Evolutionary conservation across 2,329 filamentous ascomycete genomes (phyloP).

Genomic region (Verticillium alfalfae): DNA sequence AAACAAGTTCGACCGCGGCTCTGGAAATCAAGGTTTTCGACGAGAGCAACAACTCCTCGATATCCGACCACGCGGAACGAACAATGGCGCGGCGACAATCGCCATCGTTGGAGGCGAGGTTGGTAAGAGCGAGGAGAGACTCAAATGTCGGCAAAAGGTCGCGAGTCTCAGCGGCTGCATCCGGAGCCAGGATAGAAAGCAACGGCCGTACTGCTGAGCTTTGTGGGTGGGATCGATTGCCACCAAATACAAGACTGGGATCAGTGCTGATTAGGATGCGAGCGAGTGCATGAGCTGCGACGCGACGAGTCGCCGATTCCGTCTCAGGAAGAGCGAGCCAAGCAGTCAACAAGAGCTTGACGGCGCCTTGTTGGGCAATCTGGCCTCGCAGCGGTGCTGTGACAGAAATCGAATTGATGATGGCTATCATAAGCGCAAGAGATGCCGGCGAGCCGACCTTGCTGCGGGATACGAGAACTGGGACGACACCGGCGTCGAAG

Average conservation of each 20-base stretch:
- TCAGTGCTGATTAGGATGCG: conserved; percentile 84
- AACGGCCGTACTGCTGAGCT: conserved; percentile 80
- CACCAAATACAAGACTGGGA: conserved; percentile 76
- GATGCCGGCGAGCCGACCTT: conserved; percentile 68
- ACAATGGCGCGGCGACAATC: conserved; percentile 65
- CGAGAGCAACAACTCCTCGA: conserved; percentile 80
- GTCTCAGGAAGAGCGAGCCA: conserved; percentile 56
- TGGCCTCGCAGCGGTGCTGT: conserved; percentile 68
- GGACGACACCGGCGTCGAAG: conserved; percentile 72
- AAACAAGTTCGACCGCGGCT: conserved; percentile 82
- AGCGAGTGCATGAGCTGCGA: conserved; percentile 74
- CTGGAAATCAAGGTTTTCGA: conserved; percentile 72
- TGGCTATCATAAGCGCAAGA: conserved; percentile 66
- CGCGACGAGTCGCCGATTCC: conserved; percentile 41
- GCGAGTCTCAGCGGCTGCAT: conserved; percentile 56
- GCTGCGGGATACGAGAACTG: conserved; percentile 70
- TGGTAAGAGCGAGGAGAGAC: conserved; percentile 84
- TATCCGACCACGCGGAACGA: conserved; percentile 63
- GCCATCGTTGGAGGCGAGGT: conserved; percentile 77
- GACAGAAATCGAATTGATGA: conserved; percentile 72
- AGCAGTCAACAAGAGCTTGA: conserved; percentile 74
- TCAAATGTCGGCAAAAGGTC: conserved; percentile 90
- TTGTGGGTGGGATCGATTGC: conserved; percentile 66
- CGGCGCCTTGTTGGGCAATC: conserved; percentile 88
- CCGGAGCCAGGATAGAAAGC: conserved; percentile 63